Conservation (phyloP, 164 flowering plant genomes). For the Stephania cephalantha region DNA sequence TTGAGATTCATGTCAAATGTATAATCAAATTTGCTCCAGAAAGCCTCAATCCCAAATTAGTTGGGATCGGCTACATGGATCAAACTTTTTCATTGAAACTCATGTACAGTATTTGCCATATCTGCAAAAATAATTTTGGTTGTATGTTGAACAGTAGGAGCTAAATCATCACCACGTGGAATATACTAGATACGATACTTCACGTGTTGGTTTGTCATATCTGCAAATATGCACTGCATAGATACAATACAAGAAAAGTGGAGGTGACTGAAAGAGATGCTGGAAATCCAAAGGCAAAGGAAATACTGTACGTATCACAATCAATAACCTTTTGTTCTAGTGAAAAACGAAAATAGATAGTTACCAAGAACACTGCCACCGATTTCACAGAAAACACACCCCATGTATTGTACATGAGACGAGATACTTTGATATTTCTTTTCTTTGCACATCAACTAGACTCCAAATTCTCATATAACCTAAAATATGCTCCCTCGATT, state of each 20-base stretch:
- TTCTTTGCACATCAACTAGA: too few relatives aligned
- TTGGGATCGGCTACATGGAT: too few relatives aligned
- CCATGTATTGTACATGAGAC: background rate
- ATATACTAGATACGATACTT: background rate
- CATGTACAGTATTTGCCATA: too few relatives aligned
- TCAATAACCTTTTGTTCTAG: background rate
- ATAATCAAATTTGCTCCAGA: too few relatives aligned
- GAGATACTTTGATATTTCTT: background rate
- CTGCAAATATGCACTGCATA: background rate
- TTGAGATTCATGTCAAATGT: too few relatives aligned
- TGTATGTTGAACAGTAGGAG: background rate
- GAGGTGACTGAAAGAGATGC: too few relatives aligned
- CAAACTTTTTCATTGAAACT: too few relatives aligned
- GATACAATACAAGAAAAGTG: too few relatives aligned
- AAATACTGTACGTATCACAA: background rate
- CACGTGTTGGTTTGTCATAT: background rate
- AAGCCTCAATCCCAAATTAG: too few relatives aligned
- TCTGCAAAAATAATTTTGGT: too few relatives aligned
- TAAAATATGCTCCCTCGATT: background rate
- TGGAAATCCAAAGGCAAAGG: background rate
- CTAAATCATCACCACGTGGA: background rate
- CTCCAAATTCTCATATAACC: background rate
- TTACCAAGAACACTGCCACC: background rate
- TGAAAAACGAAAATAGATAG: background rate
- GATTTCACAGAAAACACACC: background rate